These are phyloP conservation scores for Naegleria lovaniensis DNA, from an alignment of 208 protist species.

Conservation along the genomic window DNA sequence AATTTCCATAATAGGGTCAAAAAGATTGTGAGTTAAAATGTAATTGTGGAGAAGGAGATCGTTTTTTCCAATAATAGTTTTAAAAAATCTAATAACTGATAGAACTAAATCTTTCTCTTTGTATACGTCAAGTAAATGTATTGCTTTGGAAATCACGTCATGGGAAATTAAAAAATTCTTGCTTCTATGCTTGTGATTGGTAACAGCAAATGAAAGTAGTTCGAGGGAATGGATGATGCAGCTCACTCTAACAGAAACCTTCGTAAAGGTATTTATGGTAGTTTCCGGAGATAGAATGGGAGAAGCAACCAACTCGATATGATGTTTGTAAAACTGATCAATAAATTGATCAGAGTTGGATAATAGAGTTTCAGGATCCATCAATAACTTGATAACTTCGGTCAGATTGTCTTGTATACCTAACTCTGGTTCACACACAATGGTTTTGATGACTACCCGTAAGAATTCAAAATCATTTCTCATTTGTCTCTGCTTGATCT, in stretches of 20 bases:
- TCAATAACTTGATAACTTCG: neutral
- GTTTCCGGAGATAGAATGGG: neutral
- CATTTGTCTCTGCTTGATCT: neutral
- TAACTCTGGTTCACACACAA: neutral
- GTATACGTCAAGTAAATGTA: neutral
- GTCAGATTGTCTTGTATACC: conserved; percentile 7
- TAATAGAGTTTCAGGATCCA: neutral
- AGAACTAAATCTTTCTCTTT: neutral
- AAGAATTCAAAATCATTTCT: neutral
- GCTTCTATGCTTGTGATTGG: neutral
- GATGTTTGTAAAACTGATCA: neutral
- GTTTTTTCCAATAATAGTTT: neutral
- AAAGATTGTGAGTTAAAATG: neutral
- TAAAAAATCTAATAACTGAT: conserved; percentile 3
- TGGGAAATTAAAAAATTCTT: conserved; percentile 13
- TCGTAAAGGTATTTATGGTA: neutral
- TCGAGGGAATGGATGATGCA: neutral
- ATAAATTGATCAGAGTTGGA: neutral
- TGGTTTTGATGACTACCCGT: neutral
- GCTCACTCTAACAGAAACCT: neutral
- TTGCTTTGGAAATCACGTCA: neutral
- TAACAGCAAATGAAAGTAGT: neutral
- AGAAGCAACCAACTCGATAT: neutral
- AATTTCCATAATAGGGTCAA: neutral
- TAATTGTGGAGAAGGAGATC: neutral